Conservation (phyloP, 805 yeast species). For the Candida palmyrensis region DNA sequence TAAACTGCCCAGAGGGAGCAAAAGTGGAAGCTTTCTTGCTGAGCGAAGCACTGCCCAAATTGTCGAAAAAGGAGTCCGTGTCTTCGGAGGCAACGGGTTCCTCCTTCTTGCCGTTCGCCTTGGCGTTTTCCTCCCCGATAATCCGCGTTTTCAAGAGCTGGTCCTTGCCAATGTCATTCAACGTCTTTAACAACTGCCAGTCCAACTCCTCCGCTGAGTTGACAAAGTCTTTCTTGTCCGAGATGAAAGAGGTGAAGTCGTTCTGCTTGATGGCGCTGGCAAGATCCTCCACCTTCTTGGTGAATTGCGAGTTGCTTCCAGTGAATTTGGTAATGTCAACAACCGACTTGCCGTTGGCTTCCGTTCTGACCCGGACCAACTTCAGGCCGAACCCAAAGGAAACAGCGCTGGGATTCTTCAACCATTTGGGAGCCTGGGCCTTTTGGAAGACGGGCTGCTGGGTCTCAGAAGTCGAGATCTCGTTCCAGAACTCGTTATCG, state of each 20-base stretch:
- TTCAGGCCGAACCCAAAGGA: slow-evolving; percentile 94
- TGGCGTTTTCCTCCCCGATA: slow-evolving; percentile 11
- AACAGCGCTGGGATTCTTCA: slow-evolving; percentile 66
- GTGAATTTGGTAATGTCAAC: slow-evolving; percentile 40
- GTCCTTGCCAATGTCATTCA: slow-evolving; percentile 46
- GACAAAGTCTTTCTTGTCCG: slow-evolving; percentile 41
- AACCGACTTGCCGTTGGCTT: slow-evolving; percentile 34
- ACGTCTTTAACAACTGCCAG: slow-evolving; percentile 57
- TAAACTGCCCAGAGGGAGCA: slow-evolving; percentile 54
- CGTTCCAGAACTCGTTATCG: slow-evolving; percentile 85
- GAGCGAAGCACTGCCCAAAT: slow-evolving; percentile 19
- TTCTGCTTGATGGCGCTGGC: slow-evolving; percentile 52
- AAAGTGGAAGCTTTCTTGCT: slow-evolving; percentile 12
- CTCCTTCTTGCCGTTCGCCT: slow-evolving; percentile 6
- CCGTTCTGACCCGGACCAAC: slow-evolving; percentile 51
- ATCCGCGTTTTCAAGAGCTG: slow-evolving; percentile 36
- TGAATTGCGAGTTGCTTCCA: slow-evolving; percentile 26
- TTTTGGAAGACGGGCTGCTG: slow-evolving; percentile 68
- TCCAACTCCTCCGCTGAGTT: slow-evolving; percentile 47
- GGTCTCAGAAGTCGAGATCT: slow-evolving; percentile 60
- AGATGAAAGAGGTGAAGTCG: slow-evolving; percentile 52
- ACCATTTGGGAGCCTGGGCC: slow-evolving; percentile 88
- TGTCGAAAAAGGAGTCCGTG: slow-evolving; percentile 31
- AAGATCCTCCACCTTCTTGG: slow-evolving; percentile 36
- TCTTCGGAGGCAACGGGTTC: slow-evolving; percentile 5